phyloP scores from a whole-genome alignment of 2,329 filamentous ascomycete genomes.

The Aureobasidium sp. region DNA sequence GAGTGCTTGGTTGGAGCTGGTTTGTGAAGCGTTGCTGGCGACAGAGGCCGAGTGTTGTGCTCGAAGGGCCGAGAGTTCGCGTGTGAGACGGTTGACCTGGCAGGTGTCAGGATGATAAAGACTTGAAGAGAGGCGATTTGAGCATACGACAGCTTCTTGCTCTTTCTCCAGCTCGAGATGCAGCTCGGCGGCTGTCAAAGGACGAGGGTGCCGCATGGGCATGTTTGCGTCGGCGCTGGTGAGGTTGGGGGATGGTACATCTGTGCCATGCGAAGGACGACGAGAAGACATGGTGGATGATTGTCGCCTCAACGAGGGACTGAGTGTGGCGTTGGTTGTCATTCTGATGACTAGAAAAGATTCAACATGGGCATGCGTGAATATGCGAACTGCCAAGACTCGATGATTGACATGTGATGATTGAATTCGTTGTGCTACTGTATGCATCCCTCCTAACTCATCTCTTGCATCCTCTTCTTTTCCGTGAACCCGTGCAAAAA shows the following conservation, averaged over 20 bases:
- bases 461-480: neutral
- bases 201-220: conserved; percentile 77
- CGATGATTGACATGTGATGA: conserved; percentile 11
- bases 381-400: conserved; percentile 6
- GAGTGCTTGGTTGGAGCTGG: conserved; percentile 42
- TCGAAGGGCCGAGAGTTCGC: conserved; percentile 80
- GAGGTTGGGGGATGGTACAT: neutral
- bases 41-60: conserved; percentile 55
- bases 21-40: conserved; percentile 49
- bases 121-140: neutral
- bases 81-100: conserved; percentile 85
- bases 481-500: conserved; percentile 4
- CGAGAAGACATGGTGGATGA: conserved; percentile 37
- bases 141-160: conserved; percentile 79
- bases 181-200: conserved; percentile 80
- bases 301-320: conserved; percentile 20
- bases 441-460: neutral
- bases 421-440: conserved; percentile 3
- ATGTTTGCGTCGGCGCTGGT: conserved; percentile 21
- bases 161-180: conserved; percentile 89
- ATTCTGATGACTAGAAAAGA: neutral
- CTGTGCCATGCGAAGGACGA: conserved; percentile 35
- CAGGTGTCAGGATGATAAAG: neutral
- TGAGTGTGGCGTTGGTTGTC: conserved; percentile 5
- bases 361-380: neutral